Conservation (phyloP, 2,329 filamentous ascomycete species). For the Blumeria graminis region DNA sequence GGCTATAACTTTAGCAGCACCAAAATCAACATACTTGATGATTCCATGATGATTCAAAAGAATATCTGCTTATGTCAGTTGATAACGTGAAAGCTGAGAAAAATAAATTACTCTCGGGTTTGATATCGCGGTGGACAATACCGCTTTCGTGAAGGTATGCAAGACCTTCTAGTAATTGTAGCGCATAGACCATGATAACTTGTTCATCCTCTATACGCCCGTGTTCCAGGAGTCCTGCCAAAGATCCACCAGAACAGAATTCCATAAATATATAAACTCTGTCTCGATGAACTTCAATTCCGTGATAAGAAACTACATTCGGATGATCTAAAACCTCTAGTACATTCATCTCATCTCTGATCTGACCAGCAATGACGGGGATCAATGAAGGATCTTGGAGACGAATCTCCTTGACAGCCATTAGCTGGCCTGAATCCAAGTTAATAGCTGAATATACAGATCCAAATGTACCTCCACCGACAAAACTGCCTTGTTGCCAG, state of each 20-base stretch:
- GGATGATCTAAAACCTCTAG: slow-evolving; percentile 89
- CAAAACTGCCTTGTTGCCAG: slow-evolving; percentile 97
- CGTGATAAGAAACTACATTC: slow-evolving; percentile 93
- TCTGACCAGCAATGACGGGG: slow-evolving; percentile 78
- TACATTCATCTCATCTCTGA: slow-evolving; percentile 91
- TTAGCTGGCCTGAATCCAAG: slow-evolving; percentile 79
- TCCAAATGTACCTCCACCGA: slow-evolving; percentile 89
- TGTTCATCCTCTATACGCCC: slow-evolving; percentile 95
- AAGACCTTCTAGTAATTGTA: slow-evolving; percentile 83
- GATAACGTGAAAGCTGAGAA: too few species aligned
- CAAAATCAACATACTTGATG: slow-evolving; percentile 98
- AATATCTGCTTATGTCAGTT: slow-evolving; percentile 36
- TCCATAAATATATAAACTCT: slow-evolving; percentile 99
- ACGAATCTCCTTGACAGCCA: slow-evolving; percentile 97
- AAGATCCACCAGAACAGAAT: slow-evolving; percentile 84
- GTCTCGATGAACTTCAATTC: slow-evolving; percentile 92
- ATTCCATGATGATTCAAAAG: slow-evolving; percentile 92
- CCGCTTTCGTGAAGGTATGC: slow-evolving; percentile 79
- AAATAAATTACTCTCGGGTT: slow-evolving; percentile 62
- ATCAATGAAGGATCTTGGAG: slow-evolving; percentile 92
- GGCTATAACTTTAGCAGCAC: slow-evolving; percentile 89
- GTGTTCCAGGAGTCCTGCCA: slow-evolving; percentile 76
- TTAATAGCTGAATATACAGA: slow-evolving; percentile 97
- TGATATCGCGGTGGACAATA: slow-evolving; percentile 92
- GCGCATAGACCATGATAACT: slow-evolving; percentile 85